Conservation (phyloP, 805 yeast genomes). For the Ogataea zsoltii region DNA sequence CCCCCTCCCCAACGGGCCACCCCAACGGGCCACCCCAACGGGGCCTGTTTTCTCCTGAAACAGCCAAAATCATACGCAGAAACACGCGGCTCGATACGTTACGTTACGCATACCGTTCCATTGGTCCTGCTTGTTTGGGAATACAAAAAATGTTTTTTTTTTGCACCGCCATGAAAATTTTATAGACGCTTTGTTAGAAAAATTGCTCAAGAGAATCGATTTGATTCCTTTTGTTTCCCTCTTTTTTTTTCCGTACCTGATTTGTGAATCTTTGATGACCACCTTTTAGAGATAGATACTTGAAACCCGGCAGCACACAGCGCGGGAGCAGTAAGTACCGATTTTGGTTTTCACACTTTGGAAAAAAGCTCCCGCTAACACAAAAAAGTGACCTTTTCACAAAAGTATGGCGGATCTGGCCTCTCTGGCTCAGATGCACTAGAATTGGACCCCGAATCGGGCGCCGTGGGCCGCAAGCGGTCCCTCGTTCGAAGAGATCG, state of each 20-base stretch:
- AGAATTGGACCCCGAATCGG: conserved; percentile 34
- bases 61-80: too few relatives aligned
- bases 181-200: conserved; percentile 8
- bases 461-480: conserved; percentile 48
- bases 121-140: neutral
- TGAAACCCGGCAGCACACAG: conserved; percentile 3
- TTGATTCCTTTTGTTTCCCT: too few relatives aligned
- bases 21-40: too few relatives aligned
- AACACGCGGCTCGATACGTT: too few relatives aligned
- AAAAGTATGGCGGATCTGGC: conserved; percentile 2
- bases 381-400: conserved; percentile 4
- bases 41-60: too few relatives aligned
- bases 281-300: neutral
- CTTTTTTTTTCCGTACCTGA: too few relatives aligned
- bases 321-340: conserved; percentile 6
- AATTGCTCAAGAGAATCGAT: conserved; percentile 1
- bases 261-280: too few relatives aligned
- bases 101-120: neutral
- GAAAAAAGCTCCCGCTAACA: conserved; percentile 3
- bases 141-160: neutral
- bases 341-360: too few relatives aligned
- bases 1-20: too few relatives aligned
- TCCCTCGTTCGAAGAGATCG: conserved; percentile 88
- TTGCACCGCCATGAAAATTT: conserved; percentile 1
- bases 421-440: neutral